Conservation (phyloP, 192 early-diverging fungal genomes). For the Umbelopsis sp. region DNA sequence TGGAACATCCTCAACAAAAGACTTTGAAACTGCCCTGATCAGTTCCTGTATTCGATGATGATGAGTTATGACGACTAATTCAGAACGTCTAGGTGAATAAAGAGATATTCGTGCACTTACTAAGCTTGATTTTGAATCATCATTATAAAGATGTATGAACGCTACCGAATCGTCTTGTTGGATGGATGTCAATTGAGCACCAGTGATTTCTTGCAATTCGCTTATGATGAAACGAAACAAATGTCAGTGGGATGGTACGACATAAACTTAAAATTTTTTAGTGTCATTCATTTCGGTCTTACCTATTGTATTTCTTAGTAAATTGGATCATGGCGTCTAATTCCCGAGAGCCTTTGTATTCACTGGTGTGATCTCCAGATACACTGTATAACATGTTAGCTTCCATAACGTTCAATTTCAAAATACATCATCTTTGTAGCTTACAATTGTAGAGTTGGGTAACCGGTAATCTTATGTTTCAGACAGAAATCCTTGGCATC, state of each 20-base stretch:
- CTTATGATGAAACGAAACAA: background rate
- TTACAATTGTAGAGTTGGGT: slow-evolving; percentile 83
- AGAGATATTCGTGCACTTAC: slow-evolving; percentile 23
- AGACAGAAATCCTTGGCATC: slow-evolving; percentile 50
- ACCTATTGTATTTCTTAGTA: background rate
- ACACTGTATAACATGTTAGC: slow-evolving; percentile 4
- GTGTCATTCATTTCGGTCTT: background rate
- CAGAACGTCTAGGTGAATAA: too few species aligned
- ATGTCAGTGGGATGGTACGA: background rate
- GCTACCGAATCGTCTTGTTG: slow-evolving; percentile 44
- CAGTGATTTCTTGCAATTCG: slow-evolving; percentile 31
- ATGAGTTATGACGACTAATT: background rate
- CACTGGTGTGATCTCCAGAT: slow-evolving; percentile 23
- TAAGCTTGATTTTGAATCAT: slow-evolving; percentile 38
- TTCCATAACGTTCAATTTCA: background rate
- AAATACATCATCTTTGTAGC: background rate
- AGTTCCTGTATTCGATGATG: slow-evolving; percentile 15
- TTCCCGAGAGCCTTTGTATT: slow-evolving; percentile 13
- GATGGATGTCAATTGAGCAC: slow-evolving; percentile 42
- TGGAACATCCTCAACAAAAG: slow-evolving; percentile 20
- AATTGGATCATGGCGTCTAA: background rate
- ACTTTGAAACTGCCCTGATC: slow-evolving; percentile 22
- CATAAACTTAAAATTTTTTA: too few species aligned
- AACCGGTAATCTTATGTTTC: slow-evolving; percentile 69
- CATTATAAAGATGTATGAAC: slow-evolving; percentile 58